Evolutionary conservation across 1,284 basidiomycete species (phyloP).

Genomic region (Ganoderma multipileum): DNA sequence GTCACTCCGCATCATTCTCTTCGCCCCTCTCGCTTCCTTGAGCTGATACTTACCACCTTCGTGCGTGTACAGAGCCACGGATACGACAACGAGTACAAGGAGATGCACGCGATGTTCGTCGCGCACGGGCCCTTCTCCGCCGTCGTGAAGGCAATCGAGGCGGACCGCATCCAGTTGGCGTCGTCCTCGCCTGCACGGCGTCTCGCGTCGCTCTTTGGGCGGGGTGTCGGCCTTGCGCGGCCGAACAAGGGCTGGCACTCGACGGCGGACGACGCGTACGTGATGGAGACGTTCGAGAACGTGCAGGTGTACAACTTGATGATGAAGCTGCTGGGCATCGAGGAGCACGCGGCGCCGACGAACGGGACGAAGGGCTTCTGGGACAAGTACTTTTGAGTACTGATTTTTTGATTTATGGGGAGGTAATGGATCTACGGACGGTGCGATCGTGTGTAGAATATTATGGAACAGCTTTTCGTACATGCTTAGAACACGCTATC

Average conservation of each 20-base stretch:
- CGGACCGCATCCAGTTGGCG: conserved; percentile 35
- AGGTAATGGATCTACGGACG: conserved; percentile 1
- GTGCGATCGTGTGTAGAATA: background rate
- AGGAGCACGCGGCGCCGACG: conserved; percentile 60
- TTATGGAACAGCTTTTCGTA: background rate
- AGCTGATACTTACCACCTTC: background rate
- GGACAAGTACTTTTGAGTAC: conserved; percentile 69
- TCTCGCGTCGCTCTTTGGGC: conserved; percentile 30
- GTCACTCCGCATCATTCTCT: conserved; percentile 34
- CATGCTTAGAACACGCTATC: background rate
- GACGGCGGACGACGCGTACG: conserved; percentile 64
- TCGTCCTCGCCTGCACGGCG: conserved; percentile 17
- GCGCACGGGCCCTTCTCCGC: conserved; percentile 87
- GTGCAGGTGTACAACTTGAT: conserved; percentile 88
- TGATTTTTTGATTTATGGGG: background rate
- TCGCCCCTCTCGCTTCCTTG: background rate
- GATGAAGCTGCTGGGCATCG: conserved; percentile 75
- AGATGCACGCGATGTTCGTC: conserved; percentile 92
- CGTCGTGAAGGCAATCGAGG: conserved; percentile 64
- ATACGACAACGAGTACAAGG: conserved; percentile 77
- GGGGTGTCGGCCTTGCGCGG: conserved; percentile 37
- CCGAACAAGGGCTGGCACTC: conserved; percentile 71
- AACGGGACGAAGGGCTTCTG: conserved; percentile 86
- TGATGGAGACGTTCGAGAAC: conserved; percentile 84
- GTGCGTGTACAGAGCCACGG: conserved; percentile 69